A percentile compares a stretch with the other conserved stretches of the same genome.
phyloP scores from a whole-genome alignment of 768 basidiomycete species.

The Guyanaporus albipodus region DNA sequence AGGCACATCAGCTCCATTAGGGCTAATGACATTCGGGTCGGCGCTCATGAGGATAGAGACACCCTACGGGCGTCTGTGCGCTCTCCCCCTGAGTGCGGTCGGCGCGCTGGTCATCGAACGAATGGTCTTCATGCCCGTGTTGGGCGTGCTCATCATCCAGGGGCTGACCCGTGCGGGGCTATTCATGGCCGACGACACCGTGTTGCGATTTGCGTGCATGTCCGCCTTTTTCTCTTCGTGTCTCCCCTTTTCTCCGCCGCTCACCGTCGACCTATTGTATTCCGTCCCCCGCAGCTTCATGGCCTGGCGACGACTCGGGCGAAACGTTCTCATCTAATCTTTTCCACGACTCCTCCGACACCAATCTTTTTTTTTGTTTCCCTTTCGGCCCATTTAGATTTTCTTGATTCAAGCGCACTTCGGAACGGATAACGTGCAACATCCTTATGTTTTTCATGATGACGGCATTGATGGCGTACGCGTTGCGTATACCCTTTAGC shows the following conservation, averaged over 20 bases:
- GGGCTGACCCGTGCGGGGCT: constrained; percentile 45
- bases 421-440: constrained; percentile 58
- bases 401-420: constrained; percentile 64
- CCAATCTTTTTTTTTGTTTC: no score
- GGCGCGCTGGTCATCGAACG: constrained; percentile 47
- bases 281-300: no score
- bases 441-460: constrained; percentile 43
- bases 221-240: no score
- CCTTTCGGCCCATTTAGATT: constrained; percentile 40
- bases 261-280: no score
- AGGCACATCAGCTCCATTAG: constrained; percentile 58
- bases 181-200: constrained; percentile 50
- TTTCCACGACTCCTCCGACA: no score
- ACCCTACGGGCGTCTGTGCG: constrained; percentile 42
- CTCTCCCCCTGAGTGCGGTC: constrained; percentile 52
- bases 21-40: constrained; percentile 58
- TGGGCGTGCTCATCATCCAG: constrained; percentile 56
- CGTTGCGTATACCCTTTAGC: constrained; percentile 35
- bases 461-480: constrained; percentile 36
- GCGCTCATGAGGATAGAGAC: constrained; percentile 56
- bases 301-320: no score
- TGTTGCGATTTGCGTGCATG: constrained; percentile 70
- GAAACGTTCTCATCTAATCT: no score
- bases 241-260: no score
- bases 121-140: constrained; percentile 52